phyloP scores from a whole-genome alignment of 2,329 filamentous ascomycete species.

The Penicillium sp. region DNA sequence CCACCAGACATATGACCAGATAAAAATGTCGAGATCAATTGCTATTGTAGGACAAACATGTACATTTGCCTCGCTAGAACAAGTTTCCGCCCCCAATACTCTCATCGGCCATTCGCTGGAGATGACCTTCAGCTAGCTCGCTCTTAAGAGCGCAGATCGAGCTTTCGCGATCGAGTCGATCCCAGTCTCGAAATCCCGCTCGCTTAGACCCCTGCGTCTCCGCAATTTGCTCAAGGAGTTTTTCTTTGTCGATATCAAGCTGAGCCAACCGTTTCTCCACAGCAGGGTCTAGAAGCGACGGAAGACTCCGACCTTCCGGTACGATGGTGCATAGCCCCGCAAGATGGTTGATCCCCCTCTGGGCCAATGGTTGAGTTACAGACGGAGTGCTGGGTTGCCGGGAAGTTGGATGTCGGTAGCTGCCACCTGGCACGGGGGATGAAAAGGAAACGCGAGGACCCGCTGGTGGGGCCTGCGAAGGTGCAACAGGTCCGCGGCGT shows the following conservation, averaged over 20 bases:
- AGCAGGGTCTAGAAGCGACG: constrained; percentile 37
- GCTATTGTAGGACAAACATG: constrained; percentile 13
- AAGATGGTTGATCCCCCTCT: constrained; percentile 41
- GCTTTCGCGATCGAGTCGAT: constrained; percentile 47
- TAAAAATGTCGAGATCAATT: not conserved
- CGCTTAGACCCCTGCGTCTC: constrained; percentile 46
- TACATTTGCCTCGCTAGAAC: constrained; percentile 24
- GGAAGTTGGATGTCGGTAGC: constrained; percentile 36
- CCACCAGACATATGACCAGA: not conserved
- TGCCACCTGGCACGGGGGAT: constrained; percentile 26
- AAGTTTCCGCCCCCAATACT: constrained; percentile 39
- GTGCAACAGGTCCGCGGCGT: constrained; percentile 34
- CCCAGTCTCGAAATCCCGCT: constrained; percentile 46
- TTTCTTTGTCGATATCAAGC: constrained; percentile 46
- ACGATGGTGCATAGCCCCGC: constrained; percentile 39
- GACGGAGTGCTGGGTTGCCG: constrained; percentile 38
- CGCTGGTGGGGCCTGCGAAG: constrained; percentile 34
- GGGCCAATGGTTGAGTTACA: constrained; percentile 37
- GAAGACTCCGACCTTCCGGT: constrained; percentile 42
- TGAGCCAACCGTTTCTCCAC: constrained; percentile 46
- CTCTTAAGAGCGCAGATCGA: constrained; percentile 47
- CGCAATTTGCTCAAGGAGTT: constrained; percentile 43
- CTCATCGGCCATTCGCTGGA: constrained; percentile 48
- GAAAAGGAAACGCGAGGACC: constrained; percentile 37
- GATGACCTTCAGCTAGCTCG: constrained; percentile 48